phyloP scores from a whole-genome alignment of 148 eudicot species.

The Diospyros lotus region DNA sequence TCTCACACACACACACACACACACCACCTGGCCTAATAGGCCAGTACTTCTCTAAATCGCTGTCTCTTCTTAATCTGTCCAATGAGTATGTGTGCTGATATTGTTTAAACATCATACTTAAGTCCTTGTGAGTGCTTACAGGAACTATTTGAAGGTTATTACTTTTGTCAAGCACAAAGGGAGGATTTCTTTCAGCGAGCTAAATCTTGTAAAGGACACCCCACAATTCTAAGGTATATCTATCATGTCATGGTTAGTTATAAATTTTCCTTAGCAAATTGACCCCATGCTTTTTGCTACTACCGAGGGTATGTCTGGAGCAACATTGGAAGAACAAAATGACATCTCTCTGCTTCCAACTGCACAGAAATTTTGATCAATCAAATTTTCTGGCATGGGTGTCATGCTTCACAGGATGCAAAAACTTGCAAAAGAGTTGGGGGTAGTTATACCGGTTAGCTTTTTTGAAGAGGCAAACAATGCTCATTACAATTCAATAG shows the following conservation, averaged over 20 bases:
- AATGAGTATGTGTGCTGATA: not conserved
- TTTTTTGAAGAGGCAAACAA: constrained; percentile 98
- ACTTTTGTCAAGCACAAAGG: constrained; percentile 98
- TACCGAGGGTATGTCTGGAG: not conserved
- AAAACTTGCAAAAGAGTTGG: constrained; percentile 83
- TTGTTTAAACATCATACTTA: not conserved
- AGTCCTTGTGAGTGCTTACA: constrained; percentile 18
- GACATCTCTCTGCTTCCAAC: not conserved
- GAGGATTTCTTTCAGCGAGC: constrained; percentile 86
- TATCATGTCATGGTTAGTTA: not conserved
- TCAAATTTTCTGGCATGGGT: not conserved
- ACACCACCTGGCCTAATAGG: too few species aligned
- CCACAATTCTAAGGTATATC: constrained; percentile 68
- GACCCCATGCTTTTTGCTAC: not conserved
- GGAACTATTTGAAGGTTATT: constrained; percentile 97
- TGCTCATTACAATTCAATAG: constrained; percentile 91
- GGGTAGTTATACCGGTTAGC: constrained; percentile 95
- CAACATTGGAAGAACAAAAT: not conserved
- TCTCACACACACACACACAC: too few species aligned
- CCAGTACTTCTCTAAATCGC: not conserved
- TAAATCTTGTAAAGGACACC: constrained; percentile 82
- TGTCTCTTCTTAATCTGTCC: not conserved
- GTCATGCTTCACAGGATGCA: constrained; percentile 63
- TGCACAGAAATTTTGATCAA: not conserved
- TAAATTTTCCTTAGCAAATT: not conserved